Conservation (phyloP, 2,329 filamentous ascomycete species). For the Neofusicoccum ribis region DNA sequence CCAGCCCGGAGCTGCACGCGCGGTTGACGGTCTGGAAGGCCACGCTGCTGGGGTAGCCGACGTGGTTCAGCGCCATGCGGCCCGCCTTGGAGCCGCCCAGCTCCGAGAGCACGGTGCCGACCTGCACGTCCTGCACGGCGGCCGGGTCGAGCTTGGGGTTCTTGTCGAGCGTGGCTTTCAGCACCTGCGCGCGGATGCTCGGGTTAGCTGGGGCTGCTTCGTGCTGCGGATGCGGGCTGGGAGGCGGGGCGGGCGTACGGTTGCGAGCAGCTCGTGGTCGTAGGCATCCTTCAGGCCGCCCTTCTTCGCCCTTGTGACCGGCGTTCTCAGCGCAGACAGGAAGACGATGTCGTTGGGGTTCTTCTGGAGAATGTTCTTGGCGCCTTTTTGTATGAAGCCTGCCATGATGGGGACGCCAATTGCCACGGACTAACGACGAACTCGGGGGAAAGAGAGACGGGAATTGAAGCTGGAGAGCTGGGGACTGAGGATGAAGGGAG, state of each 20-base stretch:
- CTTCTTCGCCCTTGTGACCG: conserved; percentile 79
- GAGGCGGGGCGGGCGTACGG: conserved; percentile 40
- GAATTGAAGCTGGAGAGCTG: background rate
- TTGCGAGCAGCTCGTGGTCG: conserved; percentile 81
- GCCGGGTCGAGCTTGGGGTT: conserved; percentile 71
- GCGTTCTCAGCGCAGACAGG: conserved; percentile 85
- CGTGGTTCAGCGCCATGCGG: conserved; percentile 86
- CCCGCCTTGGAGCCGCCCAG: conserved; percentile 88
- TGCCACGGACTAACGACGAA: background rate
- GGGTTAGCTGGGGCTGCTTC: background rate
- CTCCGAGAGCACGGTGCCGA: conserved; percentile 88
- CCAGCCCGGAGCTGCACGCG: conserved; percentile 77
- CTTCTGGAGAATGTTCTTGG: conserved; percentile 76
- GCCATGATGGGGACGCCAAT: conserved; percentile 36
- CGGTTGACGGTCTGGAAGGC: conserved; percentile 86
- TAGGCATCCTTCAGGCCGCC: conserved; percentile 84
- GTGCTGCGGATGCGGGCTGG: too few relatives aligned
- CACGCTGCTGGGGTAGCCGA: conserved; percentile 71
- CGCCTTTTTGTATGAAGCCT: conserved; percentile 57
- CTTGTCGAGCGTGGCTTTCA: conserved; percentile 68
- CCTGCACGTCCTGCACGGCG: conserved; percentile 74
- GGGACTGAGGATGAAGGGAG: background rate
- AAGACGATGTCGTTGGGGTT: conserved; percentile 80
- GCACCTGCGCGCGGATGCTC: conserved; percentile 42
- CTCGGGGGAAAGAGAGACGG: background rate